Evolutionary conservation across 2,329 filamentous ascomycete genomes (phyloP), one percentile per base, ranked within the genome.

Genomic region (Alternaria novae-zelandiae): DNA sequence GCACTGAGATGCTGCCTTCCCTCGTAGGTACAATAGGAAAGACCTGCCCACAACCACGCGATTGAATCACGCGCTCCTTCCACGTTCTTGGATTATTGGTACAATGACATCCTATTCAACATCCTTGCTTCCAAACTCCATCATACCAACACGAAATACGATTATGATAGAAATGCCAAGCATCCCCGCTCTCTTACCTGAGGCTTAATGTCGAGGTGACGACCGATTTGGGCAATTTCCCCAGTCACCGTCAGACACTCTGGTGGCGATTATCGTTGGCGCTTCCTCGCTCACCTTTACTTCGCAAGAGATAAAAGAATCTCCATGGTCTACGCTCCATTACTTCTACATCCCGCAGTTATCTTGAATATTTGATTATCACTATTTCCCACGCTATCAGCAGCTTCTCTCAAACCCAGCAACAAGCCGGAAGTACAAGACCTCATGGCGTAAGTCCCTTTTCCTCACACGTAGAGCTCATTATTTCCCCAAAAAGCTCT

Each of bases 361-460:
- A 43, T n/a, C 30, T 7, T 5, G 7, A 21, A 49, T 21, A 30
- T 32, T 20, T 13, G 12, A 20, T 15, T 47, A 45, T 51, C 23
- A 32, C 15, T 36, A 54, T 53, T 15, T 44, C 46, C 21, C 13
- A 7, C 26, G 28, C 47, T 54, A 25, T 28, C 20, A 11, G 25
- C 41, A 44, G 12, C 26, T 13, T 17, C 11, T 10, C 10, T 26
- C 8, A 9, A 25, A 6, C 17, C 53, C 6, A 44, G 21, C 17
- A 41, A 25, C 20, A 41, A 17, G 23, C 9, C 28, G 23, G 9
- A 21, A 44, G 21, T 26, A 20, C 20, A 8, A 15, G 30, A 56
- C 25, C 51, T 20, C 21, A 68, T 66, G 63, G 57, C 54, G 63
- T 66, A 55, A 59, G 65, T 63, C 43, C 15, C 45, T 10, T 13